A percentile compares a stretch with the other conserved stretches of the same genome.
Conservation (phyloP, 1,284 basidiomycete genomes). For the Phylloporus sp. region DNA sequence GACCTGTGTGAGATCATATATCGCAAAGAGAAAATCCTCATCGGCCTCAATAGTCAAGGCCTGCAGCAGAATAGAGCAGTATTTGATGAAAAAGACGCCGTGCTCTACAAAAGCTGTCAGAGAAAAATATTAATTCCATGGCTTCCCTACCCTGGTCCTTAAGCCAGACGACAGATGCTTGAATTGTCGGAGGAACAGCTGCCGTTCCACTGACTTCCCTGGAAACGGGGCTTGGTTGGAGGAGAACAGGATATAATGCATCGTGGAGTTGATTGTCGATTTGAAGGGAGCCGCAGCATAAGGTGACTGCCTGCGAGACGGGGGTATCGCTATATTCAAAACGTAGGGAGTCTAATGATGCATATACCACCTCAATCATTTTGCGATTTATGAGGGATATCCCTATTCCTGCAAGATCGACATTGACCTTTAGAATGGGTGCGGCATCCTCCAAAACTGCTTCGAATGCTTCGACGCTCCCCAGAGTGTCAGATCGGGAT, state of each 20-base stretch:
- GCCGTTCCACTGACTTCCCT: slow-evolving; percentile 83
- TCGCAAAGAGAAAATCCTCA: slow-evolving; percentile 94
- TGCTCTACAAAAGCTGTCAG: slow-evolving; percentile 62
- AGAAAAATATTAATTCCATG: not conserved
- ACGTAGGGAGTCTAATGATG: slow-evolving; percentile 80
- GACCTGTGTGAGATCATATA: slow-evolving; percentile 93
- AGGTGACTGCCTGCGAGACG: slow-evolving; percentile 79
- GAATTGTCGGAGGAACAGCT: slow-evolving; percentile 85
- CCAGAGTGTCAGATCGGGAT: slow-evolving; percentile 72
- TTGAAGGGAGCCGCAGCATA: slow-evolving; percentile 91
- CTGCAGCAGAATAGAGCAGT: slow-evolving; percentile 93
- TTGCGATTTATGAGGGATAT: slow-evolving; percentile 91
- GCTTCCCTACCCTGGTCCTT: slow-evolving; percentile 83
- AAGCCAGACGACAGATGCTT: slow-evolving; percentile 86
- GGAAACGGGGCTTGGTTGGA: slow-evolving; percentile 93
- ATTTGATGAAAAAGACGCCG: slow-evolving; percentile 96
- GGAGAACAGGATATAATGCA: slow-evolving; percentile 92
- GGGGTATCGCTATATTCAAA: slow-evolving; percentile 88
- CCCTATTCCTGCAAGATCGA: slow-evolving; percentile 92
- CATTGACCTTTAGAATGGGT: slow-evolving; percentile 68
- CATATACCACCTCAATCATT: slow-evolving; percentile 90
- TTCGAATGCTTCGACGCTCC: slow-evolving; percentile 84
- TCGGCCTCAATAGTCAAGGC: slow-evolving; percentile 96
- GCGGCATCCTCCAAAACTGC: slow-evolving; percentile 80
- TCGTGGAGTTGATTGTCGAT: slow-evolving; percentile 99